Conservation (phyloP, 345 rosid species). For the Erodium maritimum region DNA sequence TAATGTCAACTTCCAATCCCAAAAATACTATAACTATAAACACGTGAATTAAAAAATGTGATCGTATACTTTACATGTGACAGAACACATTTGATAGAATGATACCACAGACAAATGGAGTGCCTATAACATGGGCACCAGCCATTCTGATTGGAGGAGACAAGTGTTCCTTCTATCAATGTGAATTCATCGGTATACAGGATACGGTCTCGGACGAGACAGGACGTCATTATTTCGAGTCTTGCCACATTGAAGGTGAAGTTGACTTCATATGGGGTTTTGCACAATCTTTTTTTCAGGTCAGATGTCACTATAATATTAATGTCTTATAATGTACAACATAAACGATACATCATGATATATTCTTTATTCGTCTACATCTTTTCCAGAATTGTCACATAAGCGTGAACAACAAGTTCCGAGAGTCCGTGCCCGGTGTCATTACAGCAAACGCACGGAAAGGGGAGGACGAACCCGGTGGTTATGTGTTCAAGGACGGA, state of each 20-base stretch:
- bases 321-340: too few species aligned
- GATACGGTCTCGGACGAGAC: background rate
- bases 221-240: slow-evolving; percentile 2
- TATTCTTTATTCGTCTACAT: background rate
- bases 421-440: slow-evolving; percentile 9
- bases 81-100: slow-evolving; percentile 3
- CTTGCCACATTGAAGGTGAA: slow-evolving; percentile 5
- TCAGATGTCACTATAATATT: background rate
- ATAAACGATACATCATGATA: too few species aligned
- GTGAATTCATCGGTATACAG: slow-evolving; percentile 5
- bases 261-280: slow-evolving; percentile 3
- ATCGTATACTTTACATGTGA: too few species aligned
- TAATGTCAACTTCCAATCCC: background rate
- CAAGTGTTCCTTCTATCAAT: slow-evolving; percentile 3
- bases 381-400: slow-evolving; percentile 10
- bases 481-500: slow-evolving; percentile 23
- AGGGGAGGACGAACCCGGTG: slow-evolving; percentile 7
- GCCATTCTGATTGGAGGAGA: background rate
- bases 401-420: background rate
- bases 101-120: background rate
- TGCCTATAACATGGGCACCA: background rate
- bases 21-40: too few species aligned
- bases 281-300: background rate
- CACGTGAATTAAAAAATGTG: too few species aligned
- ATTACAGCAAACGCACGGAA: slow-evolving; percentile 33